Evolutionary conservation across 805 yeast genomes (phyloP).

Genomic region (Cyberlindnera euphorbiiphila): DNA sequence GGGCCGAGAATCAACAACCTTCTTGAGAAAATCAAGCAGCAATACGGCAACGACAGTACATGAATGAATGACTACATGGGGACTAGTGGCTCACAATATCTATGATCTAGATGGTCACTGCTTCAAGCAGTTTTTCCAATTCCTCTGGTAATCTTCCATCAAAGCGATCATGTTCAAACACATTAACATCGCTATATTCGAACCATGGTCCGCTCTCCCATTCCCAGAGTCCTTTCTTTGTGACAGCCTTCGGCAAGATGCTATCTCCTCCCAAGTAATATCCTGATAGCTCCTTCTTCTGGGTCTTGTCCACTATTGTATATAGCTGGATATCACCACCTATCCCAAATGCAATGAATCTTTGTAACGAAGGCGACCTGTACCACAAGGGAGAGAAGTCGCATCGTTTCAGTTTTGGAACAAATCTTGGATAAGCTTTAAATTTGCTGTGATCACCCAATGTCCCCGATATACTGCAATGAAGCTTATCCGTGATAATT

Average conservation of each 20-base stretch:
- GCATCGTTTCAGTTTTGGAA: conserved; percentile 32
- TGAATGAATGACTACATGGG: background rate
- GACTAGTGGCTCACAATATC: background rate
- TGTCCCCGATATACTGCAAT: conserved; percentile 18
- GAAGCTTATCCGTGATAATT: conserved; percentile 23
- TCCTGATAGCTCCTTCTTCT: conserved; percentile 4
- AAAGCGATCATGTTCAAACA: conserved; percentile 19
- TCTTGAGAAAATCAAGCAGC: conserved; percentile 68
- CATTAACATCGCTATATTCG: conserved; percentile 12
- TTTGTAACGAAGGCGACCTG: conserved; percentile 5
- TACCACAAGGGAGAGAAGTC: conserved; percentile 33
- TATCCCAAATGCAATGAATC: conserved; percentile 32
- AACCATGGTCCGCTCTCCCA: conserved; percentile 16
- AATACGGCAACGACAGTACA: conserved; percentile 24
- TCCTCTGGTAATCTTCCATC: conserved; percentile 5
- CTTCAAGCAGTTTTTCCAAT: conserved; percentile 10
- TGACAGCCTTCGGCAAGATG: conserved; percentile 8
- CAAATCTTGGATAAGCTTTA: conserved; percentile 25
- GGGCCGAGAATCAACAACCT: conserved; percentile 81
- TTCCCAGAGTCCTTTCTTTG: conserved; percentile 25
- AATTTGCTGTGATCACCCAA: conserved; percentile 16
- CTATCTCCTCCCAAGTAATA: background rate
- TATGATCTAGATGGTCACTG: conserved; percentile 9
- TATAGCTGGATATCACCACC: conserved; percentile 35
- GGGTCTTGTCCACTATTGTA: conserved; percentile 17